These are phyloP conservation scores for barrel medic (Medicago truncatula) DNA, from an alignment of 306 rosid species.

Conservation along the genomic window DNA sequence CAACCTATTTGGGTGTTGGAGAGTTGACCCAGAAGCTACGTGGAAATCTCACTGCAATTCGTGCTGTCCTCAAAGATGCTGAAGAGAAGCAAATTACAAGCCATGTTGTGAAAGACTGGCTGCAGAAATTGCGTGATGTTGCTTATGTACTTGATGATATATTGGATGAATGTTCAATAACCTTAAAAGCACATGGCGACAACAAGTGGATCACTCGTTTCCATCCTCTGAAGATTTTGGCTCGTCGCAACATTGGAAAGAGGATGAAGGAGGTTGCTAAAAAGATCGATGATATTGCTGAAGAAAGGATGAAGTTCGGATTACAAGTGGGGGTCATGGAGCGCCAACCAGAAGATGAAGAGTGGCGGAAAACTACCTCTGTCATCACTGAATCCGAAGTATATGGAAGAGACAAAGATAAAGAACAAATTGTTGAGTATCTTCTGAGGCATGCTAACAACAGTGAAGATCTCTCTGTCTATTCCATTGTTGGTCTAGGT, in stretches of 20 bases:
- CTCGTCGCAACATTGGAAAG: constrained; percentile 10
- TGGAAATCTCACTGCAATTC: not conserved
- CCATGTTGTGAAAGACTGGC: not conserved
- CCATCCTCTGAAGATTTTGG: not conserved
- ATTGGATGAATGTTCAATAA: not conserved
- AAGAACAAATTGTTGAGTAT: no score
- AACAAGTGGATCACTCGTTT: not conserved
- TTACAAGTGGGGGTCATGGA: not conserved
- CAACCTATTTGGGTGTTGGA: not conserved
- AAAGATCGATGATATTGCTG: constrained; percentile 5
- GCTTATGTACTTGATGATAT: not conserved
- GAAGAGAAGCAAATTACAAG: not conserved
- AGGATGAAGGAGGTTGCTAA: constrained; percentile 16
- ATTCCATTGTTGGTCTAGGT: no score
- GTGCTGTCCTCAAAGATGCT: not conserved
- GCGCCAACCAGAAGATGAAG: no score
- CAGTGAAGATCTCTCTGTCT: no score
- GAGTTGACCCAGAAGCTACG: not conserved
- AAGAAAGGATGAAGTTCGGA: not conserved
- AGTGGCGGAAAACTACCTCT: no score
- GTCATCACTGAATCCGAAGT: no score
- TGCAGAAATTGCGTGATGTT: not conserved
- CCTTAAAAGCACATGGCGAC: not conserved
- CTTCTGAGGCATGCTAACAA: no score
- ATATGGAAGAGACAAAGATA: no score